Evolutionary conservation across 768 basidiomycete species (phyloP).

Genomic region (Rhodotorula babjevae): DNA sequence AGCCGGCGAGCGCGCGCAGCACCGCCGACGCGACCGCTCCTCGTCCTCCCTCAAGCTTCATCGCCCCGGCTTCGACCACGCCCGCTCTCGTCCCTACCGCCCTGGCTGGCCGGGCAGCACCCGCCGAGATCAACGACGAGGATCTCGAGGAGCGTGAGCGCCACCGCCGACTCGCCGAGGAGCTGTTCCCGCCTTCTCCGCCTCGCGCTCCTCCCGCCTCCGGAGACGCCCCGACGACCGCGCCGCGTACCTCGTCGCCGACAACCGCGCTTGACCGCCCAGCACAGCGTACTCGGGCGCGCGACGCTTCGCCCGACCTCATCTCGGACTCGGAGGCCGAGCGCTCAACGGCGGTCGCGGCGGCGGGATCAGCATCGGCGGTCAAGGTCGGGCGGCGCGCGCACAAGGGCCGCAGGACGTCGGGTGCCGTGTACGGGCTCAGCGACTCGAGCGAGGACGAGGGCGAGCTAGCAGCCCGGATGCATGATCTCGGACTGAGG

Average conservation of each 20-base stretch:
- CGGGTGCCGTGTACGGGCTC: neutral
- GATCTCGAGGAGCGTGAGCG: neutral
- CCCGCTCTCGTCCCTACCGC: neutral
- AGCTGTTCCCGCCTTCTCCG: slow-evolving; percentile 32
- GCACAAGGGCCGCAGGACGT: neutral
- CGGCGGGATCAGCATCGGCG: neutral
- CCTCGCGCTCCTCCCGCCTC: neutral
- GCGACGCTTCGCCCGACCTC: neutral
- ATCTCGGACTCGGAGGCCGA: slow-evolving; percentile 13
- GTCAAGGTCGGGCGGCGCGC: neutral
- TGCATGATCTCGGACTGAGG: neutral
- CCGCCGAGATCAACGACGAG: neutral
- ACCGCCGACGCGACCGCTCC: neutral
- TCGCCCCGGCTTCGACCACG: no score
- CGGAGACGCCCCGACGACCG: neutral
- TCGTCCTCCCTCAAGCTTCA: no score
- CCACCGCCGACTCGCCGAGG: slow-evolving; percentile 8
- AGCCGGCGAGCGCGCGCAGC: neutral
- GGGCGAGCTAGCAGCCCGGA: no score
- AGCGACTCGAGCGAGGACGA: neutral
- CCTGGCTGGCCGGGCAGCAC: neutral
- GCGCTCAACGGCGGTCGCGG: neutral
- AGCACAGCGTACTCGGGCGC: neutral
- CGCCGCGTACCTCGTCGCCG: no score
- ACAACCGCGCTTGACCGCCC: rapidly evolving